These are phyloP conservation scores for Suillus subalutaceus DNA, from an alignment of 768 basidiomycete species.

Conservation along the genomic window DNA sequence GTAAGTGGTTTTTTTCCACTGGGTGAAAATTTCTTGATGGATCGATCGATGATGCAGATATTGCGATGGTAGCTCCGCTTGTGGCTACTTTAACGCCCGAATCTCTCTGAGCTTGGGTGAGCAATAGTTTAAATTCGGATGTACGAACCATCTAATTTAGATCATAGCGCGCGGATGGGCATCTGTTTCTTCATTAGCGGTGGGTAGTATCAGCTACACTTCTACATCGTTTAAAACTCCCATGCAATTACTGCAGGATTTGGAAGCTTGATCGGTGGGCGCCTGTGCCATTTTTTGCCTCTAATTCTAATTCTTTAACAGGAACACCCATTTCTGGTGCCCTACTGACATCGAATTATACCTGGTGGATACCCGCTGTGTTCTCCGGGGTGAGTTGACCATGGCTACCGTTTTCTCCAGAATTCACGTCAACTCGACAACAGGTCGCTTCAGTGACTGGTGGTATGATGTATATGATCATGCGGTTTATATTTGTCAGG, in stretches of 20 bases:
- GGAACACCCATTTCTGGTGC: constrained; percentile 63
- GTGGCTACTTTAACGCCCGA: constrained; percentile 44
- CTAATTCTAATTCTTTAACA: constrained; percentile 27
- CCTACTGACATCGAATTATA: constrained; percentile 49
- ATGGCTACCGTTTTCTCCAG: neutral
- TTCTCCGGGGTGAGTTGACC: constrained; percentile 37
- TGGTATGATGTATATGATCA: neutral
- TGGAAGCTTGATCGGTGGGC: constrained; percentile 27
- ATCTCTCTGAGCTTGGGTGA: constrained; percentile 17
- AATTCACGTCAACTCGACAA: neutral
- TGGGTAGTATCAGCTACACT: constrained; percentile 22
- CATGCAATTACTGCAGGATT: constrained; percentile 18
- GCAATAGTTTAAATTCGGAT: constrained; percentile 6
- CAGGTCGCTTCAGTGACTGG: neutral
- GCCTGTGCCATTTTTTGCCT: neutral
- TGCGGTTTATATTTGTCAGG: neutral
- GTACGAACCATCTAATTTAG: constrained; percentile 7
- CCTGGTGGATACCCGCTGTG: constrained; percentile 47
- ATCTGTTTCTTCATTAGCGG: constrained; percentile 52
- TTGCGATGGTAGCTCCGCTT: constrained; percentile 45
- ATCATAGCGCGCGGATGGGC: constrained; percentile 42
- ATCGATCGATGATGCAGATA: constrained; percentile 26
- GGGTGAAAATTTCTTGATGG: neutral
- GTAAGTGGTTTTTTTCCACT: constrained; percentile 18
- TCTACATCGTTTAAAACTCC: constrained; percentile 5